phyloP scores from a whole-genome alignment of 441 rosid genomes.

The Gossypium aridum region DNA sequence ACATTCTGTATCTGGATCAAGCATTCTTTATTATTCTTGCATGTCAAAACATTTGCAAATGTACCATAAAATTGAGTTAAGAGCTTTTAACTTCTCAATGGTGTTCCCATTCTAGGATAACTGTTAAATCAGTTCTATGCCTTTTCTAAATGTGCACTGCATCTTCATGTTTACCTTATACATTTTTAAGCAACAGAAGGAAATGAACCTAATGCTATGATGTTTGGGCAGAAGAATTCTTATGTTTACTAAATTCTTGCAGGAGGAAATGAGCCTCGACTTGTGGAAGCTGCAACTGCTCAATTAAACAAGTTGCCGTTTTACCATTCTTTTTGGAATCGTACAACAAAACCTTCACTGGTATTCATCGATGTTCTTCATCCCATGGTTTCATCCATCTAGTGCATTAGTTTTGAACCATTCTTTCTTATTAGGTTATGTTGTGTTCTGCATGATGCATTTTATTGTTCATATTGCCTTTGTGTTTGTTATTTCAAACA shows the following conservation, averaged over 20 bases:
- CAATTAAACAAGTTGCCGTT: slow-evolving; percentile 84
- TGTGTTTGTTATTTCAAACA: slow-evolving; percentile 5
- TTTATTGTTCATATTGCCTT: not conserved
- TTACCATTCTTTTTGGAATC: slow-evolving; percentile 98
- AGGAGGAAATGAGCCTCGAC: slow-evolving; percentile 92
- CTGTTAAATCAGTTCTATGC: not conserved
- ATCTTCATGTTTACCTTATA: not conserved
- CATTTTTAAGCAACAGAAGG: not conserved
- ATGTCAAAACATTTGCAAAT: not conserved
- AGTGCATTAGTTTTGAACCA: not conserved
- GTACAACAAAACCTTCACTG: slow-evolving; percentile 92
- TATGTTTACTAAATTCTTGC: slow-evolving; percentile 21
- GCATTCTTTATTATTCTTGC: not conserved
- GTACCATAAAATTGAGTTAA: not conserved
- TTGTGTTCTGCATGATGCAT: not conserved
- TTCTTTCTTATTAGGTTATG: not conserved
- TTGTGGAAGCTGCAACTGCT: slow-evolving; percentile 68
- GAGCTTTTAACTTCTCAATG: slow-evolving; percentile 6
- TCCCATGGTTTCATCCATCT: not conserved
- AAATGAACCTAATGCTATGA: not conserved
- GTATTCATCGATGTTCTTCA: slow-evolving; percentile 26
- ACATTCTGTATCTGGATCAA: not conserved
- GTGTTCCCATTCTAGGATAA: not conserved
- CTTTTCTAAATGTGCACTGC: not conserved
- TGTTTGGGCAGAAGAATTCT: not conserved